These are phyloP conservation scores for Entamoeba histolytica DNA, from an alignment of 208 protist genomes.

Conservation along the genomic window DNA sequence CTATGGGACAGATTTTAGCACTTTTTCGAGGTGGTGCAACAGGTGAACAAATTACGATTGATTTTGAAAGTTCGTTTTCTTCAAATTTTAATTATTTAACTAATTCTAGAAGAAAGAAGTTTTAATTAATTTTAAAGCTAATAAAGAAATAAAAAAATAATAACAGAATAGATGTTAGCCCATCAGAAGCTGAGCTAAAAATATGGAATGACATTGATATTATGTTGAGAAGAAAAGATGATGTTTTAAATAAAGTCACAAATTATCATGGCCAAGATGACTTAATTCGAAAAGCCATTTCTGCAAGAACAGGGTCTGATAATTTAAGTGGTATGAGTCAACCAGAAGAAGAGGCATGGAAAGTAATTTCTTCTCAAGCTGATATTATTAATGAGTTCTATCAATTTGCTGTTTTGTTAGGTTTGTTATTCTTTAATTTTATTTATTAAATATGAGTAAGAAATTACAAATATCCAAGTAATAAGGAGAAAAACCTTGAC, in stretches of 20 bases:
- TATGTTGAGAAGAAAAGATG: neutral
- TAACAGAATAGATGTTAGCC: neutral
- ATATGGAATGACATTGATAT: neutral
- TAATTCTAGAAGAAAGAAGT: too few species aligned
- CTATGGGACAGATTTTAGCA: neutral
- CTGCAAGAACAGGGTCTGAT: slow-evolving; percentile 31
- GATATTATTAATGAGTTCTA: neutral
- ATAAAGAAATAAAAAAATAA: too few species aligned
- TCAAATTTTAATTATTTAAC: too few species aligned
- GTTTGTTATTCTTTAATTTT: neutral
- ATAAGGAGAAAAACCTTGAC: slow-evolving; percentile 36
- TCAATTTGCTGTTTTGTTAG: neutral
- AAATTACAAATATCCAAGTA: neutral
- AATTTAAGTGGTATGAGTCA: slow-evolving; percentile 23
- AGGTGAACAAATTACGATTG: neutral
- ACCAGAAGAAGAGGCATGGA: neutral
- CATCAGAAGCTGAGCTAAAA: neutral
- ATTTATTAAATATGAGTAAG: neutral
- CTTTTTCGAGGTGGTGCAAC: neutral
- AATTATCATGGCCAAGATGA: slow-evolving; percentile 10
- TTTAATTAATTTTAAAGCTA: too few species aligned
- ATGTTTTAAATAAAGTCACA: neutral
- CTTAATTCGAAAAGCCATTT: slow-evolving; percentile 37
- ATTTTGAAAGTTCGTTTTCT: neutral
- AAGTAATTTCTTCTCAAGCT: neutral